phyloP scores from a whole-genome alignment of 2,329 filamentous ascomycete species.

The Verticillium klebahnii region DNA sequence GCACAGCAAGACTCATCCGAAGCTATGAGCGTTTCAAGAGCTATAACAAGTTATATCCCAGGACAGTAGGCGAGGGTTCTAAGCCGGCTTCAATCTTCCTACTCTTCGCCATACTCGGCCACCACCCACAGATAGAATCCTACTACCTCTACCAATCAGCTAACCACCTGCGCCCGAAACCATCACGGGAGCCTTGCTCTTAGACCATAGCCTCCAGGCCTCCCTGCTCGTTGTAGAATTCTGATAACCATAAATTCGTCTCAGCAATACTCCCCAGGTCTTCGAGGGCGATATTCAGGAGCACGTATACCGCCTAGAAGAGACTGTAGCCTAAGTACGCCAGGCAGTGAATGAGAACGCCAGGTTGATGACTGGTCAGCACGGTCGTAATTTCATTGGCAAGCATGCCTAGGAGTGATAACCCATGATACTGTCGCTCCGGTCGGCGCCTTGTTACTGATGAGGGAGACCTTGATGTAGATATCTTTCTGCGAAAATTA shows the following conservation, averaged over 20 bases:
- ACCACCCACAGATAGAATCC: conserved; percentile 87
- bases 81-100: background rate
- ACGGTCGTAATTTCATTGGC: conserved; percentile 72
- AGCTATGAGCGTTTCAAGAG: too few relatives aligned
- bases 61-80: too few relatives aligned
- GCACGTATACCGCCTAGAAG: conserved; percentile 79
- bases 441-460: conserved; percentile 70
- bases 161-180: conserved; percentile 60
- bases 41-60: too few relatives aligned
- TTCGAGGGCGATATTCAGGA: conserved; percentile 76
- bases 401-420: conserved; percentile 72
- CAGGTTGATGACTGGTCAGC: conserved; percentile 78
- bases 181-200: conserved; percentile 25
- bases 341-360: conserved; percentile 69
- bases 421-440: conserved; percentile 64
- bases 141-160: conserved; percentile 70
- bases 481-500: conserved; percentile 78
- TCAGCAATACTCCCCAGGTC: conserved; percentile 76
- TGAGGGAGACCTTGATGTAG: conserved; percentile 72
- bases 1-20: too few relatives aligned
- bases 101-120: conserved; percentile 62
- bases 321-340: conserved; percentile 81
- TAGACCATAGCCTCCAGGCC: background rate
- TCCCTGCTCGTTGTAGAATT: conserved; percentile 64
- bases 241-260: conserved; percentile 79